A percentile compares a stretch with the other conserved stretches of the same genome.
phyloP scores from a whole-genome alignment of 2,329 filamentous ascomycete species.

The Diaporthe capsici region DNA sequence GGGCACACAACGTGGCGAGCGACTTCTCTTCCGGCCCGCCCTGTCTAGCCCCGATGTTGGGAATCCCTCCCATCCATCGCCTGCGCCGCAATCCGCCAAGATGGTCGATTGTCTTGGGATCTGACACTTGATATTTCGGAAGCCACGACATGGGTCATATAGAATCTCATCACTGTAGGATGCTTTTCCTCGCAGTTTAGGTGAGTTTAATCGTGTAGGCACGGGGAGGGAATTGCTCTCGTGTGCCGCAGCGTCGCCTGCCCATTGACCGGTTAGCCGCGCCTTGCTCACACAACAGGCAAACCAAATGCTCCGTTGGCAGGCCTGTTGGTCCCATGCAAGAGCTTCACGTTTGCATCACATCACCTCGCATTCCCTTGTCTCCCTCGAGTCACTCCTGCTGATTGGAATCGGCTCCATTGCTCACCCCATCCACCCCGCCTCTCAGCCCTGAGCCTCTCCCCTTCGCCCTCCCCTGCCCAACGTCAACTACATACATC shows the following conservation, averaged over 20 bases:
- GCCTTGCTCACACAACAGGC: constrained; percentile 1
- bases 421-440: constrained; percentile 1
- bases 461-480: neutral
- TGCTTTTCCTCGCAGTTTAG: neutral
- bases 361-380: constrained; percentile 25
- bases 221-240: neutral
- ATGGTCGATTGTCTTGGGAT: constrained; percentile 10
- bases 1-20: constrained; percentile 13
- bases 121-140: constrained; percentile 10
- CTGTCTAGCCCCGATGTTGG: constrained; percentile 18
- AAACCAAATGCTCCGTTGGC: neutral
- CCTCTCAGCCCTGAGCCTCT: neutral
- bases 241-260: neutral
- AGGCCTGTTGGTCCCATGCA: constrained; percentile 23
- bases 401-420: constrained; percentile 18
- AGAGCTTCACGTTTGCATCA: constrained; percentile 9
- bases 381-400: neutral
- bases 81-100: constrained; percentile 31
- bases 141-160: neutral
- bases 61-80: constrained; percentile 18
- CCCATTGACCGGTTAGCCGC: constrained; percentile 16
- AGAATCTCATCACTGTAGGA: neutral
- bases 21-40: constrained; percentile 17
- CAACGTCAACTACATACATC: neutral
- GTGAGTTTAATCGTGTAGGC: neutral